Evolutionary conservation across 2,329 filamentous ascomycete species (phyloP).

Genomic region (Trichoderma afroharzianum): DNA sequence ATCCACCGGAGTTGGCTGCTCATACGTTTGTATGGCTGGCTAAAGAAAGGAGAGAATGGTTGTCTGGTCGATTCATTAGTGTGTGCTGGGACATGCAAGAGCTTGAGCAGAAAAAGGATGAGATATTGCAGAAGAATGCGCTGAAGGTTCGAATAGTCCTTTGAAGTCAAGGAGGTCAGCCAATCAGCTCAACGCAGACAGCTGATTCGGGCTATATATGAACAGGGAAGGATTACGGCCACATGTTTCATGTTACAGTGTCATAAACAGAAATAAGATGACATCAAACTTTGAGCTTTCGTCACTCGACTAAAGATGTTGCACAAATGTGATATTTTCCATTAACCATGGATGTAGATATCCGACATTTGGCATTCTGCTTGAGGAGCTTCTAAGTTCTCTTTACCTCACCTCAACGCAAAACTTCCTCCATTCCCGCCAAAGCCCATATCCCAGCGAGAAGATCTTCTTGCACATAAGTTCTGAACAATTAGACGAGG

Average conservation of each 20-base stretch:
- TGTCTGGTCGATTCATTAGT: slow-evolving; percentile 29
- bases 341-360: background rate
- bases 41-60: slow-evolving; percentile 34
- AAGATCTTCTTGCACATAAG: background rate
- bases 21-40: slow-evolving; percentile 28
- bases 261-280: background rate
- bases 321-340: background rate
- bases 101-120: slow-evolving; percentile 29
- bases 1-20: slow-evolving; percentile 2
- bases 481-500: background rate
- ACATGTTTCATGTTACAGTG: background rate
- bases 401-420: background rate
- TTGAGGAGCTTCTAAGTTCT: background rate
- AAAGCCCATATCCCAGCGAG: background rate
- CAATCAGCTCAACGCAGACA: background rate
- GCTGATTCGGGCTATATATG: background rate
- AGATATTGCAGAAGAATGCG: slow-evolving; percentile 28
- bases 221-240: background rate
- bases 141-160: slow-evolving; percentile 22
- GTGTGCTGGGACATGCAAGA: slow-evolving; percentile 32
- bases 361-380: background rate
- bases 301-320: background rate
- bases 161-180: background rate
- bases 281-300: background rate
- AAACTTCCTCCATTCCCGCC: background rate